Conservation (phyloP, 2,329 filamentous ascomycete genomes). For the Cryphonectria naterciae region DNA sequence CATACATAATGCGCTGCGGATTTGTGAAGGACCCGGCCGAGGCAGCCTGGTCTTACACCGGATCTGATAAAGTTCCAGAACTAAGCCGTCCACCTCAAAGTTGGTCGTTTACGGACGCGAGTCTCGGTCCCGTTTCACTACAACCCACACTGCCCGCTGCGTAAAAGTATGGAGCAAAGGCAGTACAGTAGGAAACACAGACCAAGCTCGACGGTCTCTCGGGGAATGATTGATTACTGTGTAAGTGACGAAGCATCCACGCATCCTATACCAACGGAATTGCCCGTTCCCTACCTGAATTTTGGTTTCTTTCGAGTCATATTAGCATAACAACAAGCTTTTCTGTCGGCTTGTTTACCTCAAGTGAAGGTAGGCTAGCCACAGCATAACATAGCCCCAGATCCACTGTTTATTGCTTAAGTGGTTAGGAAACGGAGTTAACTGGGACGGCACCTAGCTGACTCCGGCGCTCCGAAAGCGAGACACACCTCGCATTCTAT, state of each 20-base stretch:
- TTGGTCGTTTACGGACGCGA: not conserved
- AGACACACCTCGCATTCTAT: too few species aligned
- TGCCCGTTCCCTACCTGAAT: not conserved
- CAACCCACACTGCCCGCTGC: too few species aligned
- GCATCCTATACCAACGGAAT: not conserved
- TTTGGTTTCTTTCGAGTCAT: not conserved
- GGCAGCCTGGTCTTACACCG: not conserved
- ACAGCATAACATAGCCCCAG: not conserved
- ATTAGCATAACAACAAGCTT: not conserved
- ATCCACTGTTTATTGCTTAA: not conserved
- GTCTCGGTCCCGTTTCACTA: too few species aligned
- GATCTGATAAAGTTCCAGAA: not conserved
- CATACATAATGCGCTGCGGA: not conserved
- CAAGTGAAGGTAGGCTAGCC: not conserved
- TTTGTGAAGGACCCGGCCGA: not conserved
- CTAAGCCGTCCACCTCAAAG: not conserved
- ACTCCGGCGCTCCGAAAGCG: not conserved
- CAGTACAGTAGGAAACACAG: not conserved
- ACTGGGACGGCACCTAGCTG: not conserved
- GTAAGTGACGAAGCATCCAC: not conserved
- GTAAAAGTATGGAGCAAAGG: too few species aligned
- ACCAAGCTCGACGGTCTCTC: not conserved
- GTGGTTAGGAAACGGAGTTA: not conserved
- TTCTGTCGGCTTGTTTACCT: not conserved
- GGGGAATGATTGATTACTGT: not conserved